A percentile compares a stretch with the other conserved stretches of the same genome.
Evolutionary conservation across 129 eudicot species (phyloP).

Genomic region (Artemisia annua): DNA sequence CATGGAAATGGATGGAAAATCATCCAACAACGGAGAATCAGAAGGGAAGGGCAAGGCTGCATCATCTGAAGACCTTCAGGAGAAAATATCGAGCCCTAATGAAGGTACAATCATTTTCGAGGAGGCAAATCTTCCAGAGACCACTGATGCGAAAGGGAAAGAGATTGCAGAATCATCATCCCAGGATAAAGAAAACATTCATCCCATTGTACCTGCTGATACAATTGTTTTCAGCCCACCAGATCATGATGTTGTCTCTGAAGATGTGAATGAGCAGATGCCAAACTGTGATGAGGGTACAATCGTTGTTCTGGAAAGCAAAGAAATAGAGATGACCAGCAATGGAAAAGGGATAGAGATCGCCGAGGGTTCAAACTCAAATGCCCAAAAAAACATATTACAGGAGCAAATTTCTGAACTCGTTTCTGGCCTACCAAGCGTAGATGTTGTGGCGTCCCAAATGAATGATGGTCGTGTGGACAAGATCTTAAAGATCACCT

Average conservation of each 20-base stretch:
- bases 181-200: neutral
- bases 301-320: neutral
- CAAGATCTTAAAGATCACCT: neutral
- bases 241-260: no score
- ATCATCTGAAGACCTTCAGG: neutral
- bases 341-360: neutral
- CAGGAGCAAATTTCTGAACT: no score
- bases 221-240: no score
- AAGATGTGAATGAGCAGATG: neutral
- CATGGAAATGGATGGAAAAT: conserved; percentile 9
- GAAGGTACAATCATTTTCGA: neutral
- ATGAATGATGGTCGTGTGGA: neutral
- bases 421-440: neutral
- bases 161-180: neutral
- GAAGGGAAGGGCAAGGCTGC: conserved; percentile 15
- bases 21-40: neutral
- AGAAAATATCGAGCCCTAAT: neutral
- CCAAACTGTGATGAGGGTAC: neutral
- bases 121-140: neutral
- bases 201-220: no score
- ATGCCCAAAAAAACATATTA: conserved; percentile 1
- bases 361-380: neutral
- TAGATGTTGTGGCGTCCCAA: neutral
- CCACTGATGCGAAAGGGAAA: neutral
- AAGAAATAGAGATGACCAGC: neutral